These are phyloP conservation scores for Secale cereale DNA, from an alignment of 176 grass and related monocot species.

Conservation along the genomic window DNA sequence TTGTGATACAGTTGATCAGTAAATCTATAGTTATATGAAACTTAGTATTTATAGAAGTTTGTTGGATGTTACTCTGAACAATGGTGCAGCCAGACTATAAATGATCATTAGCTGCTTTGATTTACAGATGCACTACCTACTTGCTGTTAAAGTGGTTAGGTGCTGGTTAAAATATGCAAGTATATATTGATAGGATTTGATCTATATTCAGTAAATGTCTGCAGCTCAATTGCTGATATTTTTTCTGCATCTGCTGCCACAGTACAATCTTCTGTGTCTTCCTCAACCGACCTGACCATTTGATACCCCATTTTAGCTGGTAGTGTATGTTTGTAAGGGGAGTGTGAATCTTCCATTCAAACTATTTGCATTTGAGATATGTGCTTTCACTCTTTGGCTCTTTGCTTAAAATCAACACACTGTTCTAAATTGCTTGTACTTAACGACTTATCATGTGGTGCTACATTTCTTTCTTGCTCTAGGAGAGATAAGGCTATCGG, in stretches of 20 bases:
- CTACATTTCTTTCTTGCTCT: constrained; percentile 19
- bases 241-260: constrained; percentile 14
- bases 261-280: constrained; percentile 22
- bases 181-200: neutral
- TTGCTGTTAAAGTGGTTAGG: neutral
- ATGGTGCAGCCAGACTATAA: neutral
- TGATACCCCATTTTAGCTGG: constrained; percentile 29
- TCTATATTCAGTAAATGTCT: neutral
- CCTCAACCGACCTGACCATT: constrained; percentile 11
- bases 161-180: neutral
- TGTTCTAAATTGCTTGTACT: constrained; percentile 10
- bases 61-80: neutral
- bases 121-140: neutral
- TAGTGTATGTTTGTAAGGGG: constrained; percentile 35
- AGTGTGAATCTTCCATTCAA: constrained; percentile 37
- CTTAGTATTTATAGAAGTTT: neutral
- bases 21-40: neutral
- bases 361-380: constrained; percentile 26
- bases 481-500: constrained; percentile 30
- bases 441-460: constrained; percentile 17
- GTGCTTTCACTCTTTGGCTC: constrained; percentile 19
- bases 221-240: constrained; percentile 22
- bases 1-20: neutral
- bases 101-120: neutral
- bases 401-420: constrained; percentile 24